Conservation (phyloP, 306 rosid species). For the Urtica urens region DNA sequence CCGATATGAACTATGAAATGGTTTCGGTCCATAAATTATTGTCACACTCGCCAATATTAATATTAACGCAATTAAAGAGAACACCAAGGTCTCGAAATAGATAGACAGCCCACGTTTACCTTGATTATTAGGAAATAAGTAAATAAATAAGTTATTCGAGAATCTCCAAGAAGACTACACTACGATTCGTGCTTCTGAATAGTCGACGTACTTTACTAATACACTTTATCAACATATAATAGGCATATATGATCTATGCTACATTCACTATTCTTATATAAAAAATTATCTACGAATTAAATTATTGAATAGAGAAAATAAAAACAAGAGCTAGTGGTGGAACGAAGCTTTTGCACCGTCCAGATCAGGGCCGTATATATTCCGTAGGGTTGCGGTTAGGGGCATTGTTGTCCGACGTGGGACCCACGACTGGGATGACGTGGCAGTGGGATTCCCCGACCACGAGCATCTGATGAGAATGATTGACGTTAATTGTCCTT, state of each 20-base stretch:
- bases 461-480: slow-evolving; percentile 44
- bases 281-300: too few species aligned
- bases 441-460: slow-evolving; percentile 47
- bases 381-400: slow-evolving; percentile 4
- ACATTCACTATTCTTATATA: too few species aligned
- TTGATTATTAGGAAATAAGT: not conserved
- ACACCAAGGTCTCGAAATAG: not conserved
- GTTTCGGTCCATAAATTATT: not conserved
- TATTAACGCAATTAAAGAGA: not conserved
- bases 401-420: slow-evolving; percentile 1
- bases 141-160: not conserved
- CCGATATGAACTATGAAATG: not conserved
- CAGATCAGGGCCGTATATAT: slow-evolving; percentile 15
- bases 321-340: not conserved
- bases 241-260: too few species aligned
- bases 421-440: slow-evolving; percentile 21
- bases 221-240: not conserved
- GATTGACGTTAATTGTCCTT: slow-evolving; percentile 31
- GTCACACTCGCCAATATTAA: not conserved
- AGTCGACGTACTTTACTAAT: slow-evolving; percentile 4
- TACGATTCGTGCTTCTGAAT: not conserved
- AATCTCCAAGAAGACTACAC: slow-evolving; percentile 4
- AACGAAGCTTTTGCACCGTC: slow-evolving; percentile 10
- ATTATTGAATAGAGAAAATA: too few species aligned
- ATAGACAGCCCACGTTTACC: slow-evolving; percentile 5